A percentile compares a stretch with the other conserved stretches of the same genome.
These are phyloP conservation scores for Phytopythium kandeliae DNA, from an alignment of 352 stramenopile genomes.

Conservation along the genomic window DNA sequence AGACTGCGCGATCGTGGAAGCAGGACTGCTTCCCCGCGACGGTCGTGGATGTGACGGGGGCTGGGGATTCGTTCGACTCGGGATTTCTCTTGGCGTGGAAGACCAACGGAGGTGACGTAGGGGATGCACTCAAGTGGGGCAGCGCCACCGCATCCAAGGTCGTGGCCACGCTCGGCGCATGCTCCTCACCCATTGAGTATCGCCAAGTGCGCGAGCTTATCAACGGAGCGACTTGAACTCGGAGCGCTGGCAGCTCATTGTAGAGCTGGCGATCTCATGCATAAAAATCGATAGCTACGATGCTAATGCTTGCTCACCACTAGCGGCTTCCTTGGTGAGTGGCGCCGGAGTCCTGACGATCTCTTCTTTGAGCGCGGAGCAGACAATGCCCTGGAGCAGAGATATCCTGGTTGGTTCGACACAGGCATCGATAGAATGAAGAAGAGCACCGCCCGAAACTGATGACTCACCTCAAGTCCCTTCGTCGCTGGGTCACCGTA, in stretches of 20 bases:
- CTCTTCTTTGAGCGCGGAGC: conserved; percentile 25
- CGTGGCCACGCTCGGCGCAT: conserved; percentile 52
- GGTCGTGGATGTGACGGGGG: conserved; percentile 78
- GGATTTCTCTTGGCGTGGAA: conserved; percentile 75
- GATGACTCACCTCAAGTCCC: conserved; percentile 31
- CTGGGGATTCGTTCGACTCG: conserved; percentile 84
- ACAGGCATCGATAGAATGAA: too few relatives aligned
- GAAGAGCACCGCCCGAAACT: too few relatives aligned
- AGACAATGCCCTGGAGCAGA: conserved; percentile 25
- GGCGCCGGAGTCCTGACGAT: conserved; percentile 10
- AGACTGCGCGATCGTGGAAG: conserved; percentile 31
- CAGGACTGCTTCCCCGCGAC: conserved; percentile 44
- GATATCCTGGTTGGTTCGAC: too few relatives aligned
- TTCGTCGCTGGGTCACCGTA: conserved; percentile 36
- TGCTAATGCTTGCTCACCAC: neutral
- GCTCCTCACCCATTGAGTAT: conserved; percentile 31
- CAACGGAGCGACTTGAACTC: neutral
- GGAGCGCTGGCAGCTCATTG: neutral
- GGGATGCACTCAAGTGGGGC: conserved; percentile 51
- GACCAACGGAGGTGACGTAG: conserved; percentile 31
- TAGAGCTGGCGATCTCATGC: neutral
- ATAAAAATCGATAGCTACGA: neutral
- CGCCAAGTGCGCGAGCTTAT: conserved; percentile 43
- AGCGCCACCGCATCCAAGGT: conserved; percentile 61
- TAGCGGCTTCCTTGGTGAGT: neutral